A percentile compares a stretch with the other conserved stretches of the same genome.
phyloP scores from a whole-genome alignment of 805 yeast genomes.

The Torulaspora gathmanii region DNA sequence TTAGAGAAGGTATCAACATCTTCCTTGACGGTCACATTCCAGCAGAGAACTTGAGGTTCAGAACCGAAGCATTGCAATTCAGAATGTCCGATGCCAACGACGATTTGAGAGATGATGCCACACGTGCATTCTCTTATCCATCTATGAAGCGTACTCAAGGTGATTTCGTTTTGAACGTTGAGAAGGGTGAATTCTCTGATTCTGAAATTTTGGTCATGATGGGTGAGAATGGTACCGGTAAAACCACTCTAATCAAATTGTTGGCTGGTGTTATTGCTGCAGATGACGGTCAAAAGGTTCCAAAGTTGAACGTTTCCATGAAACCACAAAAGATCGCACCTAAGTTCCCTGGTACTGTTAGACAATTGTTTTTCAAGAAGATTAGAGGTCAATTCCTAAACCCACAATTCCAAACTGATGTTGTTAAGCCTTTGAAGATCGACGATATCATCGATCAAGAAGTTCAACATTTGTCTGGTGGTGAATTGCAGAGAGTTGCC shows the following conservation, averaged over 20 bases:
- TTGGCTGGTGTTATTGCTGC: constrained; percentile 91
- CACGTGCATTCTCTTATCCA: constrained; percentile 74
- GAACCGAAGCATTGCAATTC: constrained; percentile 93
- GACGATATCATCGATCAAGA: constrained; percentile 96
- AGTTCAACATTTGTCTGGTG: constrained; percentile 96
- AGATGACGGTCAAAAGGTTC: constrained; percentile 78
- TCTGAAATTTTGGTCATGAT: constrained; percentile 97
- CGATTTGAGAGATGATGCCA: constrained; percentile 66
- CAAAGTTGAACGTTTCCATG: constrained; percentile 90
- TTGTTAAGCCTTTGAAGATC: constrained; percentile 87
- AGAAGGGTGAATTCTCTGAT: constrained; percentile 87
- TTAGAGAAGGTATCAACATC: constrained; percentile 98
- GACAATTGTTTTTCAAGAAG: constrained; percentile 95
- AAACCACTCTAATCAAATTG: constrained; percentile 93
- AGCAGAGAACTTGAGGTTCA: constrained; percentile 92
- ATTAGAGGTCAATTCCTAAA: constrained; percentile 89
- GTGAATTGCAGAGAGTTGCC: constrained; percentile 99
- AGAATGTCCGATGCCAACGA: constrained; percentile 88
- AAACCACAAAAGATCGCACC: constrained; percentile 99
- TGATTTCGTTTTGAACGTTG: constrained; percentile 80
- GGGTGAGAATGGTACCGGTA: constrained; percentile 99
- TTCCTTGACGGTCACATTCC: constrained; percentile 98
- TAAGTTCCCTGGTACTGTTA: constrained; percentile 96
- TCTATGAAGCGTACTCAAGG: constrained; percentile 88
- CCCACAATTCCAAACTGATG: constrained; percentile 98